Percentiles rank a stretch among this genome's conserved stretches.
Evolutionary conservation across 148 eudicot genomes (phyloP).

Genomic region (Polygonum maritimum): DNA sequence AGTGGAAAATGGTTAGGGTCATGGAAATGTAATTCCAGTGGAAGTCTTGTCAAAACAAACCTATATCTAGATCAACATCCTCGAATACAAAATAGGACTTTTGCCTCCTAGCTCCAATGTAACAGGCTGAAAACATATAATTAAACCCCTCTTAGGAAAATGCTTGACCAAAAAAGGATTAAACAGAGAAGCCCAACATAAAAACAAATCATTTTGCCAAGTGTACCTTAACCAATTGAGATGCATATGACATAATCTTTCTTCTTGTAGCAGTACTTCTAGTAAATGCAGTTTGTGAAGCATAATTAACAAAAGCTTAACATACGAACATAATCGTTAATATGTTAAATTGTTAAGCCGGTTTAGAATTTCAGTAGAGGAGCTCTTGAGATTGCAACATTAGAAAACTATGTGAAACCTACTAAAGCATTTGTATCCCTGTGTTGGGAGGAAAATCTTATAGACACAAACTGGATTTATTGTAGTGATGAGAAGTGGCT

Average conservation of each 20-base stretch:
- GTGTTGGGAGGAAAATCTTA: not conserved
- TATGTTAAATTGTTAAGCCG: not conserved
- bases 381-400: not conserved
- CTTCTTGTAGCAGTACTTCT: constrained; percentile 93
- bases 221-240: constrained; percentile 76
- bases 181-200: not conserved
- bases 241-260: constrained; percentile 89
- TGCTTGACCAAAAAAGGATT: not conserved
- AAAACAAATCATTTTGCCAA: not conserved
- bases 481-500: not conserved
- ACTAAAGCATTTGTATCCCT: not conserved
- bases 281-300: constrained; percentile 78
- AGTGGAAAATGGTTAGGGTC: not conserved
- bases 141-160: not conserved
- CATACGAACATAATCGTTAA: not conserved
- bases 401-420: not conserved
- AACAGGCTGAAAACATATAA: constrained; percentile 63
- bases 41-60: constrained; percentile 30
- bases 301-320: constrained; percentile 5
- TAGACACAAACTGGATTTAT: not conserved
- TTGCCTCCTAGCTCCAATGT: constrained; percentile 98
- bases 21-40: not conserved
- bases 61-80: constrained; percentile 88
- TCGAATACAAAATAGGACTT: constrained; percentile 95
- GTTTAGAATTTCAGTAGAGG: not conserved